Conservation (phyloP, 176 grass and related monocot genomes). For the Aegilops sharonensis region DNA sequence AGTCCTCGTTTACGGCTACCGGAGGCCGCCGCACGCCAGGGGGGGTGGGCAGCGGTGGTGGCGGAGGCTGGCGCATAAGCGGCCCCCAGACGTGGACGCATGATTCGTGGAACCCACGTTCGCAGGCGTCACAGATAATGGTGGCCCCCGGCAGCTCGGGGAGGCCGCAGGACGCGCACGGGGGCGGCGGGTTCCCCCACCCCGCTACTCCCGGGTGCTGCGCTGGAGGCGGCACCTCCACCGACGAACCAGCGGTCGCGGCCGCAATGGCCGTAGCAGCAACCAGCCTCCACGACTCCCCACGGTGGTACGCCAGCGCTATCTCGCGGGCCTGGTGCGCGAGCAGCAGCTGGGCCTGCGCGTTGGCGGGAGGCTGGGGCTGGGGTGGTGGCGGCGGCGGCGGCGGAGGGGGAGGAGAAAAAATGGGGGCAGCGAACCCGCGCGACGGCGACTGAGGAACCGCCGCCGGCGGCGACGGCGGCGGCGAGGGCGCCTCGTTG, state of each 20-base stretch:
- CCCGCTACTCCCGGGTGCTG: conserved; percentile 72
- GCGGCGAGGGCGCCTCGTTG: conserved; percentile 75
- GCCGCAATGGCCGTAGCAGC: not conserved
- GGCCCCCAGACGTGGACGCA: conserved; percentile 62
- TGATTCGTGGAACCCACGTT: conserved; percentile 74
- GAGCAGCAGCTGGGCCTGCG: conserved; percentile 15
- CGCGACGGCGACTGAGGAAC: conserved; percentile 10
- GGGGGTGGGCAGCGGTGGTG: conserved; percentile 4
- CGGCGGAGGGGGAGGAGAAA: not conserved
- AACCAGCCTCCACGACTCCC: not conserved
- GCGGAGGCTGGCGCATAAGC: conserved; percentile 23
- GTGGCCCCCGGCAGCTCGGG: conserved; percentile 49
- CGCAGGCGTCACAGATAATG: conserved; percentile 84
- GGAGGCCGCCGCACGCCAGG: conserved; percentile 47
- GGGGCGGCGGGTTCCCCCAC: conserved; percentile 8
- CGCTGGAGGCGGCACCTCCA: conserved; percentile 30
- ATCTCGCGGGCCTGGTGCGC: conserved; percentile 53
- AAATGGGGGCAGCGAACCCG: not conserved
- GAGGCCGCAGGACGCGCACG: conserved; percentile 53
- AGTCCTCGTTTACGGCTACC: conserved; percentile 54
- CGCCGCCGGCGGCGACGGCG: conserved; percentile 3
- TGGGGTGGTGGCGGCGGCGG: not conserved
- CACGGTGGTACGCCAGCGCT: conserved; percentile 34
- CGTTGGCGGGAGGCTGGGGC: not conserved
- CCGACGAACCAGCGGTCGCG: not conserved